These are phyloP conservation scores for Picochlorum costavermella DNA, from an alignment of 139 green algal species.

Conservation along the genomic window DNA sequence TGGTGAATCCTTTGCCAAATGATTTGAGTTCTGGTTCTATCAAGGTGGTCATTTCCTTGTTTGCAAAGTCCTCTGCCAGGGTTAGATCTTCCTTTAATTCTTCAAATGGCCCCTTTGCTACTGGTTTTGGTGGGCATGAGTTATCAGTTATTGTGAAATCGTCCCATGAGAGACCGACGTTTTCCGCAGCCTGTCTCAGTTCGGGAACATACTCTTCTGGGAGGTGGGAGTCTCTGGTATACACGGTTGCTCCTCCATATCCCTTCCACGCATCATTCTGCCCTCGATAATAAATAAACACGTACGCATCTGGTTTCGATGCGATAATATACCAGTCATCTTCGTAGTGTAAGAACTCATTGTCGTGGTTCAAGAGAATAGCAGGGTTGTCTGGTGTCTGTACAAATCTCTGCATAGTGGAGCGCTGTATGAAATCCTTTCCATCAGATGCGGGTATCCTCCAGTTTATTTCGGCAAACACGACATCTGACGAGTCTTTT, in stretches of 20 bases:
- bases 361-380: constrained; percentile 65
- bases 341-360: constrained; percentile 79
- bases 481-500: constrained; percentile 10
- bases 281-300: constrained; percentile 80
- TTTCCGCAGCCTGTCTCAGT: constrained; percentile 29
- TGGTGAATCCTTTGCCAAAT: constrained; percentile 62
- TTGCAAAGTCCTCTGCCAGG: constrained; percentile 11
- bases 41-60: constrained; percentile 9
- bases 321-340: constrained; percentile 82
- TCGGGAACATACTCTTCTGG: constrained; percentile 47
- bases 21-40: constrained; percentile 40
- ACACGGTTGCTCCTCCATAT: constrained; percentile 71
- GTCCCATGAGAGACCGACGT: constrained; percentile 43
- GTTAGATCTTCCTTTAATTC: constrained; percentile 23
- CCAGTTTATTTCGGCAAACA: constrained; percentile 70
- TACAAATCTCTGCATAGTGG: constrained; percentile 62
- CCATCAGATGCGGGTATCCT: constrained; percentile 45
- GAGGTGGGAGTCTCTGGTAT: constrained; percentile 39
- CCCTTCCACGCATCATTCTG: constrained; percentile 83
- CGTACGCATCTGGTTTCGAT: constrained; percentile 63
- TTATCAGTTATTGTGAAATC: constrained; percentile 79
- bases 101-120: constrained; percentile 19
- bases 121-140: constrained; percentile 55
- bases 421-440: constrained; percentile 66
- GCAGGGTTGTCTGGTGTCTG: constrained; percentile 30